Evolutionary conservation across 2,329 filamentous ascomycete genomes (phyloP).

Genomic region (Botrytis medusae): DNA sequence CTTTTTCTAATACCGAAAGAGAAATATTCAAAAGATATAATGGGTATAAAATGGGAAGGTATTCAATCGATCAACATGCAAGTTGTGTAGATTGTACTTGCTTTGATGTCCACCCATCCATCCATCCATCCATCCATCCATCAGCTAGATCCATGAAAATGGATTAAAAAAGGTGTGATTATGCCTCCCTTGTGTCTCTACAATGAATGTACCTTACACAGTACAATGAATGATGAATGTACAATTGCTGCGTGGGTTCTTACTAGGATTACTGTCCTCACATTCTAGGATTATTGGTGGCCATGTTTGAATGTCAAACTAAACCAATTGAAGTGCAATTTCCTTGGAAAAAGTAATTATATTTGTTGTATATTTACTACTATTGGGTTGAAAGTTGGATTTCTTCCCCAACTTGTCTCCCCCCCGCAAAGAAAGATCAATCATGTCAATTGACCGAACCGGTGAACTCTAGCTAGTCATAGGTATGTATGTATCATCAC

Average conservation of each 20-base stretch:
- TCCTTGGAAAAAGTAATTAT: neutral
- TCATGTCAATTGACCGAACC: neutral
- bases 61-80: neutral
- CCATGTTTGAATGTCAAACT: neutral
- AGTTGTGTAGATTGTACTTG: neutral
- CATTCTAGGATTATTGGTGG: neutral
- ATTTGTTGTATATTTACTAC: neutral
- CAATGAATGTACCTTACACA: neutral
- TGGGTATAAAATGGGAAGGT: neutral
- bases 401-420: neutral
- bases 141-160: neutral
- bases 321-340: neutral
- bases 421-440: neutral
- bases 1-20: neutral
- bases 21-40: neutral
- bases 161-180: neutral
- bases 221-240: neutral
- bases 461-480: neutral
- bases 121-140: neutral
- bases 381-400: neutral
- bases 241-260: constrained; percentile 14
- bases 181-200: neutral
- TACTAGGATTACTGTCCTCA: neutral
- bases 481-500: neutral
- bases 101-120: neutral